These are phyloP conservation scores for Penicillium macrosclerotiorum DNA, from an alignment of 495 filamentous ascomycete genomes.

Conservation along the genomic window DNA sequence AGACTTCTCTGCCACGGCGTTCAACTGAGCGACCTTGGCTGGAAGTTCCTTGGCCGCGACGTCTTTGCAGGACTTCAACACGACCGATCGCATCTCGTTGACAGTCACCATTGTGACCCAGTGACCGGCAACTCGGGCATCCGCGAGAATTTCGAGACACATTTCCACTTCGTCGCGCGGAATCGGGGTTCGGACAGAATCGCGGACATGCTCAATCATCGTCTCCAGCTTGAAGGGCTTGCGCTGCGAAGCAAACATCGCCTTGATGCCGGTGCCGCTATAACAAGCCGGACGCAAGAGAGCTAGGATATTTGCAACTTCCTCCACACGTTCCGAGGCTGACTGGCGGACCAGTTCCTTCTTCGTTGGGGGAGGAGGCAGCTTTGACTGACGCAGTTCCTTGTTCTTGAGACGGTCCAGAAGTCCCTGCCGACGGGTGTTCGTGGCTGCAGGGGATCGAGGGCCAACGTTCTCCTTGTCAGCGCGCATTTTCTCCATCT, in stretches of 20 bases:
- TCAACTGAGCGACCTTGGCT: conserved; percentile 33
- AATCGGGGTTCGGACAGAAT: conserved; percentile 42
- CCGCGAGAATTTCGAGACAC: conserved; percentile 44
- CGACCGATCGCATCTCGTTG: conserved; percentile 40
- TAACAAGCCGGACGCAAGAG: conserved; percentile 38
- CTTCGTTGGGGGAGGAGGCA: conserved; percentile 45
- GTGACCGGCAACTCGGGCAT: conserved; percentile 40
- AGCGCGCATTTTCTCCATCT: conserved; percentile 33
- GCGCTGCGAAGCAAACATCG: conserved; percentile 33
- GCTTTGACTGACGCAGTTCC: conserved; percentile 41
- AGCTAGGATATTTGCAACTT: conserved; percentile 40
- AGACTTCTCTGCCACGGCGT: conserved; percentile 31
- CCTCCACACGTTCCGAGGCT: conserved; percentile 40
- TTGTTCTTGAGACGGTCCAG: conserved; percentile 48
- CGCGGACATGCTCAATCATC: conserved; percentile 38
- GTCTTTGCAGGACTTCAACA: conserved; percentile 44
- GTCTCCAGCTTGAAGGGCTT: conserved; percentile 41
- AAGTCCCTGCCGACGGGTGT: conserved; percentile 37
- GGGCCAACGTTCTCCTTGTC: conserved; percentile 12
- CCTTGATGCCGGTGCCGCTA: conserved; percentile 33
- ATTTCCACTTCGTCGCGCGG: conserved; percentile 38
- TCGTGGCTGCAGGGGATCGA: conserved; percentile 29
- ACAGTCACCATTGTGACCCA: conserved; percentile 46
- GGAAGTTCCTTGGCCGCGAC: conserved; percentile 40
- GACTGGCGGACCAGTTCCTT: conserved; percentile 36